Base-by-base conservation (phyloP, 2,329 filamentous ascomycete species). In the Salinomyces thailandicus region DNA sequence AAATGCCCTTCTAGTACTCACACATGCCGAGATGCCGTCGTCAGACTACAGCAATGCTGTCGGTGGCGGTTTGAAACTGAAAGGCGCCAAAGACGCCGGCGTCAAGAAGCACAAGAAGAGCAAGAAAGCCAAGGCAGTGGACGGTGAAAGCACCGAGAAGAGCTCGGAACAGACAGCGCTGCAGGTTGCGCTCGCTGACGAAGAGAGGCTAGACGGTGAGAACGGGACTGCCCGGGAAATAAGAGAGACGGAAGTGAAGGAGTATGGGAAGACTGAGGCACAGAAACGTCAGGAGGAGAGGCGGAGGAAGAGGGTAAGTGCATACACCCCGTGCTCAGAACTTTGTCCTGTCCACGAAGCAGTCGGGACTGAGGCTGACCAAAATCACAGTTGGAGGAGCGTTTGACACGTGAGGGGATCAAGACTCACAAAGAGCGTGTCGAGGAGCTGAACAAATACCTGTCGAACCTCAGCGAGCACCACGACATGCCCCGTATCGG, bases 341-440 rank as follows among this genome's bases (percentile, higher is more conserved):
- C n/a, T n/a, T n/a, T n/a, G n/a, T n/a, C n/a, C n/a, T n/a, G n/a
- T n/a, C n/a, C n/a, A n/a, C n/a, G n/a, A n/a, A 29, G 28, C 16
- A 11, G 32, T n/a, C n/a, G n/a, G n/a, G n/a, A n/a, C n/a, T n/a
- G n/a, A n/a, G n/a, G n/a, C n/a, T n/a, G n/a, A n/a, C n/a, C n/a
- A n/a, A n/a, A n/a, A 5, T 6, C n/a, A 31, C 15, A 91, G 85
- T 67, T 96, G 52, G 77, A 91, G 50, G 81, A 94, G 53, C 71
- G 85, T 44, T 66, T 93, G 30, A 79, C 82, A 55, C 77, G 81
- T 11, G 87, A 95, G 58, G 80, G 93, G 12, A 75, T 89, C 48
- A 96, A 95, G 69, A 93, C 87, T 18, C 91, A 98, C 62, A 96
- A 96, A 60, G 84, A 98, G 66, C 78, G 85, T 8, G 89, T 98